Evolutionary conservation across 495 filamentous ascomycete species (phyloP).

Genomic region (Bathelium albidoporum): DNA sequence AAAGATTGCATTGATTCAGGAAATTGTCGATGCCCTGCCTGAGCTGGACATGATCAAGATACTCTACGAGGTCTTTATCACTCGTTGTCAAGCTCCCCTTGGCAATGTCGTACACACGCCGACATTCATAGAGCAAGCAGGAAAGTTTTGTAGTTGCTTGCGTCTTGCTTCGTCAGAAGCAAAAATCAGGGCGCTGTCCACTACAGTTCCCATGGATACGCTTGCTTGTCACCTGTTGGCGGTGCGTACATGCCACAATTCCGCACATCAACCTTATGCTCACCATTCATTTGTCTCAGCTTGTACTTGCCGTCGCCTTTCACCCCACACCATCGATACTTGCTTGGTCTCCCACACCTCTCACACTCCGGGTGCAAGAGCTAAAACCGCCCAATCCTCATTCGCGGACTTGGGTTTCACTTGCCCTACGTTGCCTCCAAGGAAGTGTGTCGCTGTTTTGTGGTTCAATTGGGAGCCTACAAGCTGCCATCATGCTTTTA

Average conservation of each 20-base stretch:
- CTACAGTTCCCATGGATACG: background rate
- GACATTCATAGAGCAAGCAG: slow-evolving; percentile 19
- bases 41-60: slow-evolving; percentile 12
- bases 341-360: background rate
- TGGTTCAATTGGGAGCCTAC: slow-evolving; percentile 26
- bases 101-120: slow-evolving; percentile 24
- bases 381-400: background rate
- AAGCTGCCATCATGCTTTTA: slow-evolving; percentile 29
- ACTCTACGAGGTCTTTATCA: slow-evolving; percentile 24
- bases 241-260: background rate
- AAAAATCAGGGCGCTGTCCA: background rate
- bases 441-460: slow-evolving; percentile 23
- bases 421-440: slow-evolving; percentile 25
- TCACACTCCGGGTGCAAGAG: background rate
- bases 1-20: slow-evolving; percentile 15
- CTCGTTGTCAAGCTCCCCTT: slow-evolving; percentile 26
- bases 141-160: background rate
- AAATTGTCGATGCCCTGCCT: slow-evolving; percentile 20
- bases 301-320: background rate
- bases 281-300: background rate
- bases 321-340: background rate
- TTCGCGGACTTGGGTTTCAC: slow-evolving; percentile 20
- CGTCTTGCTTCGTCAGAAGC: background rate
- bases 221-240: slow-evolving; percentile 4
- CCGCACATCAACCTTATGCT: background rate